phyloP scores from a whole-genome alignment of 2,329 filamentous ascomycete species.

The Chaetomiaceae sp. region DNA sequence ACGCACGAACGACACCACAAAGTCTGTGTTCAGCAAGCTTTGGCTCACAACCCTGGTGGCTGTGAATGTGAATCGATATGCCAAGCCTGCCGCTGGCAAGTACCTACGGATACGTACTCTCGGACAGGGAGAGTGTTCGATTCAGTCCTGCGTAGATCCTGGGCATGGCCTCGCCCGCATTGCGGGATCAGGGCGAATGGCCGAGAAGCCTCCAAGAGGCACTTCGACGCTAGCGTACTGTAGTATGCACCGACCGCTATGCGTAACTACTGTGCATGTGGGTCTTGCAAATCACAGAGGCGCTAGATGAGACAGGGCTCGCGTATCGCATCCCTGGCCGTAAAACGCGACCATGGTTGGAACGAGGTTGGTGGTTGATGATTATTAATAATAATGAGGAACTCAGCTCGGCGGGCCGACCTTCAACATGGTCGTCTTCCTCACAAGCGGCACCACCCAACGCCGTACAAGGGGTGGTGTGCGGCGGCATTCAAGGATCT shows the following conservation, averaged over 20 bases:
- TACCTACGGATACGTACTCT: too few species aligned
- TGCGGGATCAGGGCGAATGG: neutral
- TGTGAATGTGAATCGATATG: too few species aligned
- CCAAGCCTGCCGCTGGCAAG: too few species aligned
- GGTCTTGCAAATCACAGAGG: neutral
- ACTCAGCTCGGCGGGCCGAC: constrained; percentile 1
- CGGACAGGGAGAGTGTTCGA: too few species aligned
- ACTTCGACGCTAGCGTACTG: neutral
- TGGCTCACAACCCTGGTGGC: too few species aligned
- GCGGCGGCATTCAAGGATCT: too few species aligned
- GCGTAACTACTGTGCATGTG: neutral
- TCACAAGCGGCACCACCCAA: neutral
- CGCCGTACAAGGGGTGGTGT: neutral
- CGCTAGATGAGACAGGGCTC: neutral
- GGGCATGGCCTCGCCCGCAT: neutral
- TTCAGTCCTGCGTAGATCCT: too few species aligned
- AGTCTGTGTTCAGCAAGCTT: too few species aligned
- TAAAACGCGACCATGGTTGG: neutral
- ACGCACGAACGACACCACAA: too few species aligned
- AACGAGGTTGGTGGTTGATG: neutral
- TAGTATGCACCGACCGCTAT: too few species aligned
- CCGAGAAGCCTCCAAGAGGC: neutral
- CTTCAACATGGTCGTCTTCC: neutral
- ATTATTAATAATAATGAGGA: neutral
- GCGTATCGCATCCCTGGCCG: constrained; percentile 1